A percentile compares a stretch with the other conserved stretches of the same genome.
phyloP scores from a whole-genome alignment of 2,329 filamentous ascomycete genomes.

The Xylaria digitata region DNA sequence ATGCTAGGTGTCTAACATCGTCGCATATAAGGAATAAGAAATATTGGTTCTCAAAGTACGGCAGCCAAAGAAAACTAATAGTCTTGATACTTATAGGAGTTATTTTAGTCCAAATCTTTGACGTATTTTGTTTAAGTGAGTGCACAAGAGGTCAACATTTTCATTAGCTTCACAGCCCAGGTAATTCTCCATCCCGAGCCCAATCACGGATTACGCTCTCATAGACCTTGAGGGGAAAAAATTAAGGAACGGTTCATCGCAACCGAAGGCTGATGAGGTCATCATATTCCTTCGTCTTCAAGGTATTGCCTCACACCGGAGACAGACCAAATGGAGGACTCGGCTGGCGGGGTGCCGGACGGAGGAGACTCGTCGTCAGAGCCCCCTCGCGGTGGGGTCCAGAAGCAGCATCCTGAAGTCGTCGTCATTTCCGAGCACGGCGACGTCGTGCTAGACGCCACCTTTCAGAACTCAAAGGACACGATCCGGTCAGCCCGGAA shows the following conservation, averaged over 20 bases:
- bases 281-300: slow-evolving; percentile 43
- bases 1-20: neutral
- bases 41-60: neutral
- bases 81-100: neutral
- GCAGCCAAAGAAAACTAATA: neutral
- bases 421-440: slow-evolving; percentile 67
- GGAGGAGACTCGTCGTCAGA: slow-evolving; percentile 40
- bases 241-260: neutral
- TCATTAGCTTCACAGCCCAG: neutral
- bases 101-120: neutral
- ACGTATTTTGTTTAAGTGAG: neutral
- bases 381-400: slow-evolving; percentile 15
- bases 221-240: neutral
- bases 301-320: slow-evolving; percentile 52
- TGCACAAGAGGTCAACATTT: neutral
- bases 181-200: neutral
- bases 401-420: slow-evolving; percentile 50
- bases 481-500: slow-evolving; percentile 61
- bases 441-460: slow-evolving; percentile 74
- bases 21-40: neutral
- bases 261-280: slow-evolving; percentile 47
- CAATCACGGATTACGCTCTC: slow-evolving; percentile 12
- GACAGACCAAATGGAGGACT: slow-evolving; percentile 51
- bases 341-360: slow-evolving; percentile 38
- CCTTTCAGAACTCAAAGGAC: slow-evolving; percentile 69